These are phyloP conservation scores for Pleoardoris graminearum DNA, from an alignment of 2,329 filamentous ascomycete genomes.

Conservation along the genomic window DNA sequence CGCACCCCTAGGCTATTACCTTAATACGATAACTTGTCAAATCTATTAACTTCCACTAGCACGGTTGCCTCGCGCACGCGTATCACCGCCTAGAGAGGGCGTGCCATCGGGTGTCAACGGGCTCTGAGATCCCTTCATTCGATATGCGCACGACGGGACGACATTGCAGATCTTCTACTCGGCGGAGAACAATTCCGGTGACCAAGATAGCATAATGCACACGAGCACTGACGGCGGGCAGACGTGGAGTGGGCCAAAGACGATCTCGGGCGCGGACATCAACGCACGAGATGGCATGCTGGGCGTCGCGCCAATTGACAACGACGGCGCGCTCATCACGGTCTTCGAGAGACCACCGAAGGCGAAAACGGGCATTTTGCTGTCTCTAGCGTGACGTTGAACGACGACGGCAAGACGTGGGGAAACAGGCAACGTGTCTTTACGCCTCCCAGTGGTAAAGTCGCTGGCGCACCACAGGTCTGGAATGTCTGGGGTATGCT, in stretches of 20 bases:
- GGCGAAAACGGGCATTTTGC: constrained; percentile 36
- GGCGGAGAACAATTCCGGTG: constrained; percentile 42
- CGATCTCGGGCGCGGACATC: constrained; percentile 43
- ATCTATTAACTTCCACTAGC: no score
- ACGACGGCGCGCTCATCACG: constrained; percentile 34
- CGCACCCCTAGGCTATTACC: no score
- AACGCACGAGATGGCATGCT: constrained; percentile 52
- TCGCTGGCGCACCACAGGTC: no score
- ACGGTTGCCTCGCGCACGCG: no score
- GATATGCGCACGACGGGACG: constrained; percentile 44
- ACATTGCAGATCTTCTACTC: constrained; percentile 54
- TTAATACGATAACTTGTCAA: no score
- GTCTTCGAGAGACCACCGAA: constrained; percentile 55
- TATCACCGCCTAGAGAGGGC: no score
- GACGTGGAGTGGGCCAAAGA: constrained; percentile 42
- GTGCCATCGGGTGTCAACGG: constrained; percentile 39
- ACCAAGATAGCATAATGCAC: constrained; percentile 52
- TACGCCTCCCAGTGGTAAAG: no score
- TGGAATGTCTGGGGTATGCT: no score
- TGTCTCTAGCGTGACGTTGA: constrained; percentile 45
- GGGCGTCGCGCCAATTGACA: constrained; percentile 44
- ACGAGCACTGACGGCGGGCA: constrained; percentile 46
- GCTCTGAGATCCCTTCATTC: constrained; percentile 54
- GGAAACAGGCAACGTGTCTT: no score
- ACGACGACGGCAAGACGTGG: constrained; percentile 51